Percentiles rank a stretch among this genome's conserved stretches.
Conservation (phyloP, 148 eudicot species). For the Diospyros kaki region DNA sequence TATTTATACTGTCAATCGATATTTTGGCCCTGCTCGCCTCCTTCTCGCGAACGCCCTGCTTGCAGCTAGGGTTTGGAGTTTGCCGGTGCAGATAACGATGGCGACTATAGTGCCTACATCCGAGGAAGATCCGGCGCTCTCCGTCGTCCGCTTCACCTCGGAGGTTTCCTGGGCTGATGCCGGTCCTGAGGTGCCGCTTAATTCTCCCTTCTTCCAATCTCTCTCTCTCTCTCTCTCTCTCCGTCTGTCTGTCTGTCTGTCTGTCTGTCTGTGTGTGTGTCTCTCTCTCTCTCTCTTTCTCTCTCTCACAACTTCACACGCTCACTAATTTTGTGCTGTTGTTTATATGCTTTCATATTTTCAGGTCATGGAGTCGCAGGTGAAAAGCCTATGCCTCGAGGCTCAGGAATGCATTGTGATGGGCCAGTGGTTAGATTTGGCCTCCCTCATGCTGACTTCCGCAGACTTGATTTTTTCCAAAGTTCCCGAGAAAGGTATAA, state of each 20-base stretch:
- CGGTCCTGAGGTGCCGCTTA: constrained; percentile 65
- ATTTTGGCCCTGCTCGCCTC: neutral
- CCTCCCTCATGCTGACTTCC: constrained; percentile 69
- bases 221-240: neutral
- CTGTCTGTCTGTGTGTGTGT: neutral
- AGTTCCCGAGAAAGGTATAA: constrained; percentile 74
- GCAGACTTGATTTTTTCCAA: constrained; percentile 79
- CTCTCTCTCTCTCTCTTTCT: neutral
- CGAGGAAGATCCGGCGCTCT: constrained; percentile 76
- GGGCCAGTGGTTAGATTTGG: constrained; percentile 80
- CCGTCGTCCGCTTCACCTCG: constrained; percentile 80
- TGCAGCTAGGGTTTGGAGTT: constrained; percentile 11
- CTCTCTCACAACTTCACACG: too few species aligned
- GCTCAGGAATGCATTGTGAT: constrained; percentile 66
- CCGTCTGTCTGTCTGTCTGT: neutral
- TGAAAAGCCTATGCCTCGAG: constrained; percentile 58
- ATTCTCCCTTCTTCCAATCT: too few species aligned
- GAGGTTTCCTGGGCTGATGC: constrained; percentile 92
- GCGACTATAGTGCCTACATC: constrained; percentile 87
- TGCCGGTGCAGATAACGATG: constrained; percentile 35
- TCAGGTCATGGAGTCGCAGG: constrained; percentile 78
- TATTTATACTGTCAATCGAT: too few species aligned
- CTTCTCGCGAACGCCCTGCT: neutral
- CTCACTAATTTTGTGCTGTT: too few species aligned
- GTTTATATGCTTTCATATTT: neutral